phyloP scores from a whole-genome alignment of 352 stramenopile species.

The Phytopythium delawarense region DNA sequence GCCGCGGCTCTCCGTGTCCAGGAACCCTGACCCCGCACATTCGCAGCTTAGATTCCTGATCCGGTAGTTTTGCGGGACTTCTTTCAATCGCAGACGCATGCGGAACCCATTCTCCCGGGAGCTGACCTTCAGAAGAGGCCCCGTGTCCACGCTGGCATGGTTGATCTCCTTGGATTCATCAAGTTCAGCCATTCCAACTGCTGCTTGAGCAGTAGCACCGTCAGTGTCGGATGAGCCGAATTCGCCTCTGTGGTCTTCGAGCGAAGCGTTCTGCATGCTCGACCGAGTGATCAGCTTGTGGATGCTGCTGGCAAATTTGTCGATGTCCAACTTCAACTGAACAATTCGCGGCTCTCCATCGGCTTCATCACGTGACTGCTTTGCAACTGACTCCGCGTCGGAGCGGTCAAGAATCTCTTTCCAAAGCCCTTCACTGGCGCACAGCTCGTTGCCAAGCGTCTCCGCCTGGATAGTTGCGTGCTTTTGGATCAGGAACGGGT shows the following conservation, averaged over 20 bases:
- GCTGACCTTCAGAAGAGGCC: slow-evolving; percentile 55
- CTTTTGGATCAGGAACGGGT: slow-evolving; percentile 62
- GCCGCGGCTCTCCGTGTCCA: slow-evolving; percentile 41
- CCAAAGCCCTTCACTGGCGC: slow-evolving; percentile 51
- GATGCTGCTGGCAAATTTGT: slow-evolving; percentile 75
- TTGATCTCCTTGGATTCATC: slow-evolving; percentile 1
- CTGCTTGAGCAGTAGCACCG: neutral
- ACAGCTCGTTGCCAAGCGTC: slow-evolving; percentile 42
- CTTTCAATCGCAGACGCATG: slow-evolving; percentile 72
- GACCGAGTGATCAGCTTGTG: slow-evolving; percentile 60
- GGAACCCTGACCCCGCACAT: slow-evolving; percentile 34
- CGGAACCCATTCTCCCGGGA: slow-evolving; percentile 67
- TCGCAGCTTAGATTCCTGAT: slow-evolving; percentile 64
- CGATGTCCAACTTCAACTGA: slow-evolving; percentile 63
- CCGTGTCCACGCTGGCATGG: neutral
- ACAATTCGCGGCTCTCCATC: slow-evolving; percentile 40
- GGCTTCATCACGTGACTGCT: slow-evolving; percentile 21
- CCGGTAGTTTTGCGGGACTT: slow-evolving; percentile 59
- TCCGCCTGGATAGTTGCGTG: slow-evolving; percentile 44
- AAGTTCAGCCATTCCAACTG: neutral
- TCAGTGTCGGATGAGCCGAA: neutral
- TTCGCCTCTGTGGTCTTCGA: neutral
- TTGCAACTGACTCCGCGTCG: slow-evolving; percentile 21
- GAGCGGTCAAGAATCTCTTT: slow-evolving; percentile 44
- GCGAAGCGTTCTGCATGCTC: slow-evolving; percentile 5